phyloP scores from a whole-genome alignment of 2,329 filamentous ascomycete species.

The Chrysoporthe puriensis region DNA sequence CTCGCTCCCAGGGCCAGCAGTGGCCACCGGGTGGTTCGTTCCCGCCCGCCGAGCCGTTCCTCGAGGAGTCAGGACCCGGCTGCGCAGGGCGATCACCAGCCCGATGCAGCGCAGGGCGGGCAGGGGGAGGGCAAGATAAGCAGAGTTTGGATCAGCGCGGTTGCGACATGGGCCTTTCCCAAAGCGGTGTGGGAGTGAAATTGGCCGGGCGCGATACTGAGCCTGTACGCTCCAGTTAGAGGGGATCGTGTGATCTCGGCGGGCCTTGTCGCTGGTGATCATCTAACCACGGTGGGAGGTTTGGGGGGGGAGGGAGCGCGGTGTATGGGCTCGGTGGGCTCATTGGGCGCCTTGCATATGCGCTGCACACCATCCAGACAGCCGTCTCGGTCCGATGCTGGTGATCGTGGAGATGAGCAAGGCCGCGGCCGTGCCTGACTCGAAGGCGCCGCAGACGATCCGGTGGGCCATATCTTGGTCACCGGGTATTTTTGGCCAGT shows the following conservation, averaged over 20 bases:
- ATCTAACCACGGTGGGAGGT: not conserved
- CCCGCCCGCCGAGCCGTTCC: not conserved
- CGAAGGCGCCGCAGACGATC: not conserved
- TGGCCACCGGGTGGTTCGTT: constrained; percentile 1
- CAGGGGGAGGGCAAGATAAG: not conserved
- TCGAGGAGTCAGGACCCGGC: not conserved
- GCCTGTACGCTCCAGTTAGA: not conserved
- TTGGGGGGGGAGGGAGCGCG: not conserved
- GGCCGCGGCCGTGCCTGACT: not conserved
- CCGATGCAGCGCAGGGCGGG: not conserved
- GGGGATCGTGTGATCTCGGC: constrained; percentile 4
- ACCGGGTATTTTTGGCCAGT: too few relatives aligned
- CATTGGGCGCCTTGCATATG: not conserved
- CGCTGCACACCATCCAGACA: not conserved
- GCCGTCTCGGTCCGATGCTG: not conserved
- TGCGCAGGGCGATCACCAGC: not conserved
- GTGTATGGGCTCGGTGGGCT: too few relatives aligned
- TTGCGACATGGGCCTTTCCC: constrained; percentile 9
- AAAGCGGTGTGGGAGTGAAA: constrained; percentile 8
- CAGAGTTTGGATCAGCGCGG: constrained; percentile 9
- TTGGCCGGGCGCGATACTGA: constrained; percentile 7
- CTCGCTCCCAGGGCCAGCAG: not conserved
- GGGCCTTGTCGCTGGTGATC: not conserved
- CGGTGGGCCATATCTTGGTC: too few relatives aligned
- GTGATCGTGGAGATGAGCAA: not conserved